Percentiles rank a stretch among this genome's conserved stretches.
phyloP scores from a whole-genome alignment of 2,329 filamentous ascomycete genomes.

The Pleoardoris graminearum region DNA sequence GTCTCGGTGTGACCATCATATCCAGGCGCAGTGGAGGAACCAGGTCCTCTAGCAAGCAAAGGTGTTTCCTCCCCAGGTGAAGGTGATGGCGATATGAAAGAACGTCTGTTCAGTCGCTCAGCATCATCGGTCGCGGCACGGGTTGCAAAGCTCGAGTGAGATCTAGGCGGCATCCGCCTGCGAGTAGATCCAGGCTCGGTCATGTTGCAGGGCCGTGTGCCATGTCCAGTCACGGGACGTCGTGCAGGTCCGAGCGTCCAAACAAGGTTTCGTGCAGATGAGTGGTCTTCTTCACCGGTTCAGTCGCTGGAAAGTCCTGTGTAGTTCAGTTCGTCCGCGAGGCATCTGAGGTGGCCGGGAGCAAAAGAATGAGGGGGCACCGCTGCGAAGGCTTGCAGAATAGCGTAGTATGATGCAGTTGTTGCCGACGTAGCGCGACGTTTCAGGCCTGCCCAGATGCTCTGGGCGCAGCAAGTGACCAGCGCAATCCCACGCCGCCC shows the following conservation, averaged over 20 bases:
- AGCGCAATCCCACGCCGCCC: slow-evolving; percentile 24
- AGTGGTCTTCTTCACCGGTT: neutral
- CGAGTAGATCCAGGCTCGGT: slow-evolving; percentile 27
- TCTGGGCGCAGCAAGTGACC: slow-evolving; percentile 26
- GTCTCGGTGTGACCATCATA: slow-evolving; percentile 8
- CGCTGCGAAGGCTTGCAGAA: neutral
- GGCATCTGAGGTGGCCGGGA: neutral
- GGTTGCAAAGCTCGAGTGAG: slow-evolving; percentile 50
- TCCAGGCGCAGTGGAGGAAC: slow-evolving; percentile 3
- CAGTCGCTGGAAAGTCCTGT: neutral
- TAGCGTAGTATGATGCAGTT: slow-evolving; percentile 1
- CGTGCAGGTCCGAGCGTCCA: neutral
- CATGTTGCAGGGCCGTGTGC: slow-evolving; percentile 26
- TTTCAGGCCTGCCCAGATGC: slow-evolving; percentile 12
- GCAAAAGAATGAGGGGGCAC: slow-evolving; percentile 7
- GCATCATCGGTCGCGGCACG: slow-evolving; percentile 51
- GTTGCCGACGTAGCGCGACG: slow-evolving; percentile 24
- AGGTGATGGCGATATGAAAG: slow-evolving; percentile 33
- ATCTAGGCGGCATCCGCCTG: slow-evolving; percentile 36
- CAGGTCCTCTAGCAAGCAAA: slow-evolving; percentile 22
- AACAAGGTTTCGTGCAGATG: neutral
- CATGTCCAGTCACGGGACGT: slow-evolving; percentile 21
- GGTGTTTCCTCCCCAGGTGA: slow-evolving; percentile 41
- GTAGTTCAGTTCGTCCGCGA: neutral
- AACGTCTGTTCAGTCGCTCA: slow-evolving; percentile 49